Base-by-base conservation (phyloP, 2,329 filamentous ascomycete genomes). In the Sporothrix brasiliensis region DNA sequence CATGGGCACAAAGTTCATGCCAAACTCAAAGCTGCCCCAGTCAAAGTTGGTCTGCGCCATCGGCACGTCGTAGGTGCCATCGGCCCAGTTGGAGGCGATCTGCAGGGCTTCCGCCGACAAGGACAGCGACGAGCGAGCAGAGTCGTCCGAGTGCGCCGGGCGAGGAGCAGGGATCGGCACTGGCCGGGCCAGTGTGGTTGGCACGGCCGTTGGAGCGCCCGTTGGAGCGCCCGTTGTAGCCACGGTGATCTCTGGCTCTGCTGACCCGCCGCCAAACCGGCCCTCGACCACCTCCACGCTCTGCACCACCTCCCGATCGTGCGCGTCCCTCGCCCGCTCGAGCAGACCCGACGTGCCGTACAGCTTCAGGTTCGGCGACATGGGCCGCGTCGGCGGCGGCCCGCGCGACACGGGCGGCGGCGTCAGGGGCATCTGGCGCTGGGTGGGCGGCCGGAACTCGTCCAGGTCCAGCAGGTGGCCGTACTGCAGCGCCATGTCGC, bases 1-100 rank as follows among this genome's bases (percentile, higher is more conserved):
- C n/a, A 56, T 13, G 2, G 66, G 52, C 19, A 27, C 34, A 30
- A 56, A 34, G 21, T 21, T 34, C 39, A 68, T 39, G 30, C 66
- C 66, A 24, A 68, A 39, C n/a, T 56, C 66, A 21, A 68, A 68
- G 13, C 21, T 56, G 50, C 34, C 50, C 66, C 66, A 41, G 49
- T 70, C 69, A 66, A 66, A 65, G 44, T 44, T 50, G 34, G 69
- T 56, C 34, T 66, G 58, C 24, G 66, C 66, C 66, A 68, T 50
- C n/a, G 30, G 66, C n/a, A 68, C 50, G 39, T 68, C 66, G 52
- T 68, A 56, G n/a, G 66, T 68, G 13, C 66, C 66, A 39, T 68
- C 66, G 30, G 66, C 66, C 66, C 66, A 56, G 65, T 68, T 68
- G 34, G 50, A 56, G 6, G 66, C 52, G 16, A 56, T 68, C 30